A percentile compares a stretch with the other conserved stretches of the same genome.
Conservation (phyloP, 768 basidiomycete genomes). For the Suillus americanus region DNA sequence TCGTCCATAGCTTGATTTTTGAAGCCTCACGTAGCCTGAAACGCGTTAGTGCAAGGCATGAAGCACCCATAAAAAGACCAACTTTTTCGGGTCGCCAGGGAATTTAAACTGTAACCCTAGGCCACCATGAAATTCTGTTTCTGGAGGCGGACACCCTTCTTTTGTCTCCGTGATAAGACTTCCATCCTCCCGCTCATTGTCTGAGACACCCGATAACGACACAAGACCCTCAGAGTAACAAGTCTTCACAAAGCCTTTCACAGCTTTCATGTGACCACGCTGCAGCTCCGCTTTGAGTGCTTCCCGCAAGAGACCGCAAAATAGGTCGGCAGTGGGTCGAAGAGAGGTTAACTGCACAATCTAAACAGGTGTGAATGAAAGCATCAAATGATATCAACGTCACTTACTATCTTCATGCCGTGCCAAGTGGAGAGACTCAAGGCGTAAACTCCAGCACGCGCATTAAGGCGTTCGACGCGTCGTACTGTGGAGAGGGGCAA, state of each 20-base stretch:
- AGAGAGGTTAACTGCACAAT: slow-evolving; percentile 93
- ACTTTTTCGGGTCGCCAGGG: slow-evolving; percentile 93
- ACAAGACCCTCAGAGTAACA: slow-evolving; percentile 94
- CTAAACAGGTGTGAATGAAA: slow-evolving; percentile 33
- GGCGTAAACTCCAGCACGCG: slow-evolving; percentile 94
- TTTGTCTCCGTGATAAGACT: slow-evolving; percentile 57
- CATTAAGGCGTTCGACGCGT: slow-evolving; percentile 90
- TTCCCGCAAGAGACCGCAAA: slow-evolving; percentile 86
- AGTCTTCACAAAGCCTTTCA: slow-evolving; percentile 88
- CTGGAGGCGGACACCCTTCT: slow-evolving; percentile 43
- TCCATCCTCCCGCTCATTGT: slow-evolving; percentile 69
- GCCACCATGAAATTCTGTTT: slow-evolving; percentile 70
- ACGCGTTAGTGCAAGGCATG: slow-evolving; percentile 13
- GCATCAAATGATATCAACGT: neutral
- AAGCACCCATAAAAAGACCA: slow-evolving; percentile 23
- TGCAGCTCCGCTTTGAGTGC: slow-evolving; percentile 88
- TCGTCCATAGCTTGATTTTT: slow-evolving; percentile 94
- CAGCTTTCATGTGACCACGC: slow-evolving; percentile 88
- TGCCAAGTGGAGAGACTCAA: slow-evolving; percentile 94
- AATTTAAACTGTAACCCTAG: slow-evolving; percentile 84
- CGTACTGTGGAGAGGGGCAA: slow-evolving; percentile 90
- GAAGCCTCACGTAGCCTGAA: slow-evolving; percentile 81
- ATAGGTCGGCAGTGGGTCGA: slow-evolving; percentile 89
- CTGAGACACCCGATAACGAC: slow-evolving; percentile 53
- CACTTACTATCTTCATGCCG: slow-evolving; percentile 80